These are phyloP conservation scores for Eucalyptus polybractea DNA, from an alignment of 345 rosid species.

Conservation along the genomic window DNA sequence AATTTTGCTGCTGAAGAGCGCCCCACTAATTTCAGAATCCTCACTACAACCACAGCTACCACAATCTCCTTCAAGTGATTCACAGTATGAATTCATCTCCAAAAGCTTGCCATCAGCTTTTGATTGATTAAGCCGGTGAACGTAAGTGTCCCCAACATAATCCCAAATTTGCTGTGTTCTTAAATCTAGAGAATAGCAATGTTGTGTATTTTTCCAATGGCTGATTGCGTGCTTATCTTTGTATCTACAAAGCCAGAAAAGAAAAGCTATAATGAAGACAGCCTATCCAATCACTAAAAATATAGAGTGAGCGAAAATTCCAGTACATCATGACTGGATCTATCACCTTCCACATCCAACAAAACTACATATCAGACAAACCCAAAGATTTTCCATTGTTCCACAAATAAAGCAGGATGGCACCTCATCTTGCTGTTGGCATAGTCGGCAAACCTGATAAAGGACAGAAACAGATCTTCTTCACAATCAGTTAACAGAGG, in stretches of 20 bases:
- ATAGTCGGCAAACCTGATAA: conserved; percentile 69
- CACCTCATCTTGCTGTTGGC: conserved; percentile 83
- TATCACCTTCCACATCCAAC: conserved; percentile 91
- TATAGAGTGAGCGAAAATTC: background rate
- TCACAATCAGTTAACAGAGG: background rate
- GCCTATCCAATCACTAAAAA: background rate
- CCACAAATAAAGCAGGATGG: conserved; percentile 74
- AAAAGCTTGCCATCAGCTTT: too few species aligned
- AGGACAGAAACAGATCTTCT: background rate
- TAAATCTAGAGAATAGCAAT: too few species aligned
- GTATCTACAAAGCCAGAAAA: conserved; percentile 31
- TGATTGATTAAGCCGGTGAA: too few species aligned
- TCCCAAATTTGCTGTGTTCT: conserved; percentile 19
- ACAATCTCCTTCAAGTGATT: too few species aligned
- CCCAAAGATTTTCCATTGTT: conserved; percentile 75
- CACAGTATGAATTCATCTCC: too few species aligned
- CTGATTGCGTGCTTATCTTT: conserved; percentile 85
- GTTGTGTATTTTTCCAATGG: too few species aligned
- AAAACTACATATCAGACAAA: conserved; percentile 88
- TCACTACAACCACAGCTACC: too few species aligned
- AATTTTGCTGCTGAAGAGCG: too few species aligned
- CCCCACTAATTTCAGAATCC: too few species aligned
- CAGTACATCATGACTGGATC: background rate
- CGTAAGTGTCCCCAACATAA: too few species aligned
- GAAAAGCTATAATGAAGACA: background rate